Conservation (phyloP, 495 filamentous ascomycete species). For the Cairneyella variabilis region DNA sequence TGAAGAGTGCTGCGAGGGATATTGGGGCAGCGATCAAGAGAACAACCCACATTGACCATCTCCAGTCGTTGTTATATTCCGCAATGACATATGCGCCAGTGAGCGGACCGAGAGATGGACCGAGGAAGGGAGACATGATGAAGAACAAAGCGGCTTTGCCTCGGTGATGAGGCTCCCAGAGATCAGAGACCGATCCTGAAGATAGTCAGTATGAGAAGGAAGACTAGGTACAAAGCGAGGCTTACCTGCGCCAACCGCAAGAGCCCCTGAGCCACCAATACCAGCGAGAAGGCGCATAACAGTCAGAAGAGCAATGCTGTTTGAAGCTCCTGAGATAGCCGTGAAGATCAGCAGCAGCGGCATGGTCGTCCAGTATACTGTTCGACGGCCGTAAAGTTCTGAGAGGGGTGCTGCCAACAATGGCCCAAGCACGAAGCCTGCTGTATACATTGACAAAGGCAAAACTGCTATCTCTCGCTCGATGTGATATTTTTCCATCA, state of each 20-base stretch:
- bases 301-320: constrained; percentile 50
- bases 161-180: constrained; percentile 56
- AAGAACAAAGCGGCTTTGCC: constrained; percentile 62
- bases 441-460: constrained; percentile 58
- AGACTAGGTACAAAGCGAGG: constrained; percentile 7
- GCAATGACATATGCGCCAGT: constrained; percentile 61
- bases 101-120: constrained; percentile 62
- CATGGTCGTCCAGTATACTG: constrained; percentile 48
- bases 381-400: constrained; percentile 62
- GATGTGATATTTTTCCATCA: constrained; percentile 16
- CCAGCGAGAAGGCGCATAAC: constrained; percentile 55
- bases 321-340: constrained; percentile 51
- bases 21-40: constrained; percentile 41
- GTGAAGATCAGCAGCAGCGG: constrained; percentile 54
- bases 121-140: constrained; percentile 60
- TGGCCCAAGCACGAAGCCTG: constrained; percentile 65
- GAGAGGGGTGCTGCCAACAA: constrained; percentile 58
- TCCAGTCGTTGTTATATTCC: constrained; percentile 59
- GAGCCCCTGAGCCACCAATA: constrained; percentile 46
- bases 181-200: constrained; percentile 39
- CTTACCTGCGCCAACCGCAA: constrained; percentile 57
- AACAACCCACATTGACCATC: constrained; percentile 64
- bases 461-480: constrained; percentile 20
- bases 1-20: constrained; percentile 8
- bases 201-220: no score